phyloP scores from a whole-genome alignment of 768 basidiomycete genomes.

The Dacryopinax spathularia region DNA sequence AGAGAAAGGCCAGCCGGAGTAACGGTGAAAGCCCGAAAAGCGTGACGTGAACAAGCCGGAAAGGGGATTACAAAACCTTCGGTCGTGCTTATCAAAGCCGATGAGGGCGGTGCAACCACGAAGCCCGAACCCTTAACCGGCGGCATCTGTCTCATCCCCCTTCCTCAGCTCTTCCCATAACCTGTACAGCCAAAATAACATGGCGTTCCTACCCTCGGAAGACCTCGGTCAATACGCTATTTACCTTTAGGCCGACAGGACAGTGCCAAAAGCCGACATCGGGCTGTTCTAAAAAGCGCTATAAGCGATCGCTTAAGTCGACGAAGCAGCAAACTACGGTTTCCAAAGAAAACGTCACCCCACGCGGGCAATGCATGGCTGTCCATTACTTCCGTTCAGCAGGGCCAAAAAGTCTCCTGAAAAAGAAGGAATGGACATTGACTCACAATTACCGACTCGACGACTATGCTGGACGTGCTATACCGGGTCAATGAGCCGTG shows the following conservation, averaged over 20 bases:
- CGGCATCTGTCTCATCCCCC: conserved; percentile 2
- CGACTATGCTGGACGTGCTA: too few relatives aligned
- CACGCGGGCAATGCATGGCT: background rate
- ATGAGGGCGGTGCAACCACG: background rate
- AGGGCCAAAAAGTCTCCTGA: too few relatives aligned
- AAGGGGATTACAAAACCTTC: background rate
- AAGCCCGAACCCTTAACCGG: background rate
- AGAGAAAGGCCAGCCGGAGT: background rate
- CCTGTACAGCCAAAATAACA: background rate
- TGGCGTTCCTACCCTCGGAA: background rate
- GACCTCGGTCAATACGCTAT: too few relatives aligned
- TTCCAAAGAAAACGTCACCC: background rate
- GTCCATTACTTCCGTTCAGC: background rate
- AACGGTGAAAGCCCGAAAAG: background rate
- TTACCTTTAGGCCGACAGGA: too few relatives aligned
- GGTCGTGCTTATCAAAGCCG: background rate
- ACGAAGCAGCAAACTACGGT: background rate
- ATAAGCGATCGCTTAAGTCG: background rate
- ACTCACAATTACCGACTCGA: background rate
- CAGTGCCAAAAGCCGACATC: too few relatives aligned
- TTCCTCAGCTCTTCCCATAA: background rate
- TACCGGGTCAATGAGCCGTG: too few relatives aligned
- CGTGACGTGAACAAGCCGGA: background rate
- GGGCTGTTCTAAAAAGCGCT: background rate
- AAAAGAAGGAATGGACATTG: too few relatives aligned